Percentiles rank a stretch among this genome's conserved stretches.
phyloP scores from a whole-genome alignment of 2,329 filamentous ascomycete species.

The Nothophaeocryptopus gaeumannii region DNA sequence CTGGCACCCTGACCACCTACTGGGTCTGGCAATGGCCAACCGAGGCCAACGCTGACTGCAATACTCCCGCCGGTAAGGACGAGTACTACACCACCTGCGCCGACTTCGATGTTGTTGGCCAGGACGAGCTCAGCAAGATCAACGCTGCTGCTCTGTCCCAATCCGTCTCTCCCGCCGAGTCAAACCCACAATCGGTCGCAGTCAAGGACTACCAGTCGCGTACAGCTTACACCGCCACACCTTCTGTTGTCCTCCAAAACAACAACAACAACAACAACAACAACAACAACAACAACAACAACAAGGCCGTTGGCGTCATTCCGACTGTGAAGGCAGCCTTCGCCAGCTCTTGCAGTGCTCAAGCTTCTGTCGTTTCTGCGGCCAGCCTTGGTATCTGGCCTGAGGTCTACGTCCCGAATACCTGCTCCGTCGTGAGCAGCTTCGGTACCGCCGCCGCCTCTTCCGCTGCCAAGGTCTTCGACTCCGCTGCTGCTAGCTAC shows the following conservation, averaged over 20 bases:
- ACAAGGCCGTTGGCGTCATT: constrained; percentile 13
- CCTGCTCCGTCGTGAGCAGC: constrained; percentile 19
- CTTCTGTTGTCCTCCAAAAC: constrained; percentile 23
- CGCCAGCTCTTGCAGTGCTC: constrained; percentile 22
- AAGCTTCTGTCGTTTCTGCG: constrained; percentile 19
- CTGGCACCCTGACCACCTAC: constrained; percentile 74
- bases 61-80: constrained; percentile 47
- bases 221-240: constrained; percentile 38
- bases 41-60: constrained; percentile 41
- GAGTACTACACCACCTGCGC: constrained; percentile 61
- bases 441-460: constrained; percentile 23
- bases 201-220: constrained; percentile 41
- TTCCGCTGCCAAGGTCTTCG: constrained; percentile 10
- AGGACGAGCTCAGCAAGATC: constrained; percentile 21
- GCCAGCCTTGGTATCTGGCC: constrained; percentile 19
- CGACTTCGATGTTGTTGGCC: constrained; percentile 52
- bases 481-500: constrained; percentile 17
- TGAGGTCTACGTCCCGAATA: constrained; percentile 25
- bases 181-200: constrained; percentile 43
- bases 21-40: constrained; percentile 97
- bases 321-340: constrained; percentile 18
- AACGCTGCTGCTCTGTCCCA: not conserved
- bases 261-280: constrained; percentile 16
- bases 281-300: constrained; percentile 9
- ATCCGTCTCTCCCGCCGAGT: constrained; percentile 23